A percentile compares a stretch with the other conserved stretches of the same genome.
Conservation (phyloP, 495 filamentous ascomycete species). For the Xanthoparmelia taractica region DNA sequence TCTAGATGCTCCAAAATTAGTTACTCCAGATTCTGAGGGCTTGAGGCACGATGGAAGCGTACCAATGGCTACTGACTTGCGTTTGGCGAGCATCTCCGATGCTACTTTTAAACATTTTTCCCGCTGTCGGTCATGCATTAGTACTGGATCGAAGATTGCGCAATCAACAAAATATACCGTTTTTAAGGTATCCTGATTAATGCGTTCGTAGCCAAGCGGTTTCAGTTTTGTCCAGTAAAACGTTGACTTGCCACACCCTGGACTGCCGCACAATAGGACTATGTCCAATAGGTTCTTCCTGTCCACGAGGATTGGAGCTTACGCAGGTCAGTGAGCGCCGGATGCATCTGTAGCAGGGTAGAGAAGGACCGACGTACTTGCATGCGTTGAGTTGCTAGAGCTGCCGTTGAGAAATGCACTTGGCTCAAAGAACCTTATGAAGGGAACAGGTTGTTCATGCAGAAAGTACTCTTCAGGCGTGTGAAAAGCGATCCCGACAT, state of each 20-base stretch:
- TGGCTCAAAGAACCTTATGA: slow-evolving; percentile 62
- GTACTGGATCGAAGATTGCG: neutral
- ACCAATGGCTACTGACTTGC: slow-evolving; percentile 69
- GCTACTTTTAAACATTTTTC: slow-evolving; percentile 82
- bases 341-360: neutral
- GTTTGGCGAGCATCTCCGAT: slow-evolving; percentile 50
- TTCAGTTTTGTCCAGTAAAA: slow-evolving; percentile 77
- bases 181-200: slow-evolving; percentile 90
- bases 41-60: slow-evolving; percentile 30
- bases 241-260: slow-evolving; percentile 82
- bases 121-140: slow-evolving; percentile 38
- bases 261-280: slow-evolving; percentile 78
- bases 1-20: slow-evolving; percentile 43
- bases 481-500: slow-evolving; percentile 68
- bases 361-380: slow-evolving; percentile 10
- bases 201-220: slow-evolving; percentile 70
- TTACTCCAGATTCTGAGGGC: neutral
- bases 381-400: slow-evolving; percentile 25
- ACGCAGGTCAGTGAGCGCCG: neutral
- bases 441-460: slow-evolving; percentile 51
- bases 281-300: slow-evolving; percentile 64
- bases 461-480: slow-evolving; percentile 93
- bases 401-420: slow-evolving; percentile 37
- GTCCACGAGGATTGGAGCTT: slow-evolving; percentile 40
- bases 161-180: slow-evolving; percentile 42